Conservation (phyloP, 768 basidiomycete species). For the Boletus patriciae region DNA sequence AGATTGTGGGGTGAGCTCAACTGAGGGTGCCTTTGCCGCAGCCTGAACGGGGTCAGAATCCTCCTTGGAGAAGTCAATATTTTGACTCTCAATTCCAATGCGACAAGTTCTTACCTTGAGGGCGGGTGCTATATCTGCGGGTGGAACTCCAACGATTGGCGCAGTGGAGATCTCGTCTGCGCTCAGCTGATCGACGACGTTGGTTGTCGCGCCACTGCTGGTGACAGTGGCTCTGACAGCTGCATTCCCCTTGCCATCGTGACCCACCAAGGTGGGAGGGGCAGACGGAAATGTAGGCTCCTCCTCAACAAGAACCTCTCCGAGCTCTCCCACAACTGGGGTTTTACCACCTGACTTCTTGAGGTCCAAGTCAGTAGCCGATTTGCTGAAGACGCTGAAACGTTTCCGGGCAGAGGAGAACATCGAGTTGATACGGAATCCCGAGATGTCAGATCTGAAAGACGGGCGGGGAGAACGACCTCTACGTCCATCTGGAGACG, state of each 20-base stretch:
- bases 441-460: conserved; percentile 43
- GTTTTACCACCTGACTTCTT: conserved; percentile 37
- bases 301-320: conserved; percentile 63
- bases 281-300: conserved; percentile 23
- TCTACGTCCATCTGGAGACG: conserved; percentile 27
- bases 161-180: conserved; percentile 1
- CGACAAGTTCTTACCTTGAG: conserved; percentile 15
- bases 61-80: conserved; percentile 9
- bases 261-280: conserved; percentile 30
- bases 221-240: conserved; percentile 22
- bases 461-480: conserved; percentile 46
- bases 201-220: conserved; percentile 22
- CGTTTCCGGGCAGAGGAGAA: conserved; percentile 56
- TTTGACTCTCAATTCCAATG: background rate
- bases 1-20: conserved; percentile 18
- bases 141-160: background rate
- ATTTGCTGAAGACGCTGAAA: conserved; percentile 58
- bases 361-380: conserved; percentile 16
- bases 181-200: conserved; percentile 12
- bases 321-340: conserved; percentile 63
- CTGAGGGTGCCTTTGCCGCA: conserved; percentile 11
- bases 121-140: background rate
- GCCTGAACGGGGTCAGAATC: background rate
- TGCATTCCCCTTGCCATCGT: conserved; percentile 27
- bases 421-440: conserved; percentile 39